Conservation (phyloP, 2,329 filamentous ascomycete species). For the Fusarium sp. region DNA sequence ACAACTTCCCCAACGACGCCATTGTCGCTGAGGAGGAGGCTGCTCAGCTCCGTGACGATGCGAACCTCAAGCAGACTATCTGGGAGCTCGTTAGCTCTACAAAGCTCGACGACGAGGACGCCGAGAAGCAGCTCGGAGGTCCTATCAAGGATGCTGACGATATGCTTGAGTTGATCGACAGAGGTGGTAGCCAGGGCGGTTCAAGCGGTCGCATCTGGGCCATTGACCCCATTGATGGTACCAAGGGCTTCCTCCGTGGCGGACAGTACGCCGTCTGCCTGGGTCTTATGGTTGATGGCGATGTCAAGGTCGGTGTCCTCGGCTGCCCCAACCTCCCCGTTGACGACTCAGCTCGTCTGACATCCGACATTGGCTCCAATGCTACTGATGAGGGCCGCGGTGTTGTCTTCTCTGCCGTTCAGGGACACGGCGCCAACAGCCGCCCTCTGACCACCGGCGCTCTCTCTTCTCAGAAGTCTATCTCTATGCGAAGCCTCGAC, state of each 20-base stretch:
- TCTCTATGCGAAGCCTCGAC: conserved; percentile 81
- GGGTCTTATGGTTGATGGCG: conserved; percentile 89
- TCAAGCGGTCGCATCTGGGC: conserved; percentile 88
- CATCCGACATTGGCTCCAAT: conserved; percentile 78
- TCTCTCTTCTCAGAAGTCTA: conserved; percentile 69
- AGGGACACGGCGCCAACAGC: conserved; percentile 83
- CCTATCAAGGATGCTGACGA: conserved; percentile 74
- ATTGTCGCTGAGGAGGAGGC: conserved; percentile 98
- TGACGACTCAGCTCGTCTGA: conserved; percentile 73
- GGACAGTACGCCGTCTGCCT: conserved; percentile 98
- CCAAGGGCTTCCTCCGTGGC: conserved; percentile 94
- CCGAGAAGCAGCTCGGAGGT: conserved; percentile 75
- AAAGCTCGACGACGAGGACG: conserved; percentile 68
- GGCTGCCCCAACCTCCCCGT: conserved; percentile 96
- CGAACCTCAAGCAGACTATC: conserved; percentile 73
- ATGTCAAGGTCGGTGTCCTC: conserved; percentile 93
- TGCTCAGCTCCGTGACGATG: conserved; percentile 78
- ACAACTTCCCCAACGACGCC: conserved; percentile 90
- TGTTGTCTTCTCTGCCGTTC: conserved; percentile 87
- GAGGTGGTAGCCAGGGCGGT: conserved; percentile 78
- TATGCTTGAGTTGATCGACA: conserved; percentile 76
- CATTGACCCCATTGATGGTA: conserved; percentile 97
- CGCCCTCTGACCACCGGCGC: conserved; percentile 71
- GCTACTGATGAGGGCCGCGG: conserved; percentile 82
- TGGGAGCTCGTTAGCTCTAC: conserved; percentile 85